Conservation (phyloP, 2,329 filamentous ascomycete genomes). For the Allantophomopsis lycopodina region DNA sequence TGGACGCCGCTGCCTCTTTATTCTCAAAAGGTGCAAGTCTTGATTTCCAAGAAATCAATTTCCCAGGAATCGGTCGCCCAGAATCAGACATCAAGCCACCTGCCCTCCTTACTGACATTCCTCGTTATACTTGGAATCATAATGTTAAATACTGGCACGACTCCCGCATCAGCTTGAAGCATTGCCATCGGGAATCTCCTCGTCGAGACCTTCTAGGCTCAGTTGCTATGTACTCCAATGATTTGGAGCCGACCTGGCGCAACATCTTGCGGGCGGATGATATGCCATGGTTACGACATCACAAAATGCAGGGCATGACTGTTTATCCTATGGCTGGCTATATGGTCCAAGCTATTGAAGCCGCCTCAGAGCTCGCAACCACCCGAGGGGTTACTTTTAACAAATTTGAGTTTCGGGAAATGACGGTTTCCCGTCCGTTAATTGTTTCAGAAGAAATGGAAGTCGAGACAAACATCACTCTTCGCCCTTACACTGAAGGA, state of each 20-base stretch:
- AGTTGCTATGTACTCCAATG: conserved; percentile 11
- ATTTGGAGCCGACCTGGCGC: conserved; percentile 19
- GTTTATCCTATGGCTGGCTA: conserved; percentile 21
- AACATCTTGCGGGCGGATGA: conserved; percentile 18
- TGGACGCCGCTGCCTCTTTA: conserved; percentile 28
- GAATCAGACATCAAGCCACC: conserved; percentile 2
- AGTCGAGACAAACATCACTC: conserved; percentile 31
- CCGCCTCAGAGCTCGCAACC: conserved; percentile 12
- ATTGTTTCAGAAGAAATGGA: conserved; percentile 28
- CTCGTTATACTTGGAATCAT: conserved; percentile 7
- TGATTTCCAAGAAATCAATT: conserved; percentile 32
- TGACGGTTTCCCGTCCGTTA: conserved; percentile 28
- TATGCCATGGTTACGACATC: conserved; percentile 28
- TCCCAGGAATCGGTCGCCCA: conserved; percentile 16
- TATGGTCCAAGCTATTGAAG: conserved; percentile 21
- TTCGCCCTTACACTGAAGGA: conserved; percentile 27
- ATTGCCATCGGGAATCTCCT: conserved; percentile 21
- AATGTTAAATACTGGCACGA: conserved; percentile 6
- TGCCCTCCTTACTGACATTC: conserved; percentile 4
- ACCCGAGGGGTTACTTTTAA: conserved; percentile 20
- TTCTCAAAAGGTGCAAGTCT: conserved; percentile 29
- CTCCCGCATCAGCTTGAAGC: conserved; percentile 1
- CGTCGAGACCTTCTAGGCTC: conserved; percentile 36
- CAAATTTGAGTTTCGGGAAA: conserved; percentile 31
- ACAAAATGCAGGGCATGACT: conserved; percentile 17